phyloP scores from a whole-genome alignment of 2,329 filamentous ascomycete genomes.

The Trichoderma simmonsii region DNA sequence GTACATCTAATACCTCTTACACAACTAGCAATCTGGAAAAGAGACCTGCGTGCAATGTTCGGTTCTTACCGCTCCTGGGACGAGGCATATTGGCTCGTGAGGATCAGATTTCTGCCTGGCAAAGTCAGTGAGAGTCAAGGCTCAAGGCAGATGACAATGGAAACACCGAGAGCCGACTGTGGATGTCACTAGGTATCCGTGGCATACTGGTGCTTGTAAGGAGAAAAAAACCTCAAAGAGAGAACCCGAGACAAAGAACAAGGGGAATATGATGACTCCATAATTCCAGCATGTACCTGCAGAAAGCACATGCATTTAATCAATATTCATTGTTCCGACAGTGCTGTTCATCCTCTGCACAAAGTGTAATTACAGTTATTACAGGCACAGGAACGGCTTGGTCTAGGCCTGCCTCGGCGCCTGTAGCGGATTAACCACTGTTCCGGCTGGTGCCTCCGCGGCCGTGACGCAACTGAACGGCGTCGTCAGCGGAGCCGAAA shows the following conservation, averaged over 20 bases:
- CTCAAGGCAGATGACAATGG: not conserved
- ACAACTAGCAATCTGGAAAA: not conserved
- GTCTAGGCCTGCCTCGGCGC: not conserved
- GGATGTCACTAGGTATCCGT: not conserved
- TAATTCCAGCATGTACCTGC: not conserved
- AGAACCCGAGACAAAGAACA: not conserved
- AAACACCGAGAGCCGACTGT: not conserved
- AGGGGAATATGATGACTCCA: not conserved
- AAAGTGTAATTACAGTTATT: slow-evolving; percentile 11
- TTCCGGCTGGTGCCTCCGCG: slow-evolving; percentile 15
- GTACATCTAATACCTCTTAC: not conserved
- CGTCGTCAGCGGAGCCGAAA: slow-evolving; percentile 16
- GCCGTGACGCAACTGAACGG: slow-evolving; percentile 20
- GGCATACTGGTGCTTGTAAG: not conserved
- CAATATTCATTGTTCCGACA: not conserved
- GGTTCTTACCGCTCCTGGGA: not conserved
- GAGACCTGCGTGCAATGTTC: not conserved
- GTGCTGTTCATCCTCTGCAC: not conserved
- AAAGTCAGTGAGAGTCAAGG: not conserved
- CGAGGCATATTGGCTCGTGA: not conserved
- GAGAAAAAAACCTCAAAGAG: not conserved
- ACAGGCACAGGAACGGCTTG: slow-evolving; percentile 5
- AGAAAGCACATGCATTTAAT: not conserved
- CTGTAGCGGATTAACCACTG: slow-evolving; percentile 15
- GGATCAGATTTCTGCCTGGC: not conserved